A percentile compares a stretch with the other conserved stretches of the same genome.
phyloP scores from a whole-genome alignment of 371 early-diverging fungal species.

The Aphelidium insulamus region DNA sequence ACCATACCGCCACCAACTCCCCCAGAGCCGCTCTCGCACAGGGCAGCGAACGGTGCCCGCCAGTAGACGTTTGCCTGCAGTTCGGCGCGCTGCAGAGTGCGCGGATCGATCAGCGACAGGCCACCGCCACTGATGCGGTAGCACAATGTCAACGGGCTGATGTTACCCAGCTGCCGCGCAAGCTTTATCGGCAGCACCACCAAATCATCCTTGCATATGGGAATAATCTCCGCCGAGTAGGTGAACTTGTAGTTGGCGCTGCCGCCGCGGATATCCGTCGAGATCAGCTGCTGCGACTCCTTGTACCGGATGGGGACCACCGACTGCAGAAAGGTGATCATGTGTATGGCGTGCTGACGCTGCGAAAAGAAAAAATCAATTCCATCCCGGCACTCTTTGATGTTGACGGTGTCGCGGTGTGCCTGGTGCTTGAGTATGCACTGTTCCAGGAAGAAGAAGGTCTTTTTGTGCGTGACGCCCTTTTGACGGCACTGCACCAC shows the following conservation, averaged over 20 bases:
- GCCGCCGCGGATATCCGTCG: constrained; percentile 82
- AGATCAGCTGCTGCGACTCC: constrained; percentile 87
- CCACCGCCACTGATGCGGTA: constrained; percentile 66
- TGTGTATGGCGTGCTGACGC: constrained; percentile 76
- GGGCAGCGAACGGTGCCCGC: constrained; percentile 50
- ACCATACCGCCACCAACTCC: too few species aligned
- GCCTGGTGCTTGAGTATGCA: constrained; percentile 93
- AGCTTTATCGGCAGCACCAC: constrained; percentile 66
- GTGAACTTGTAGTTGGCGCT: constrained; percentile 93
- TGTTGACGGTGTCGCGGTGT: constrained; percentile 90
- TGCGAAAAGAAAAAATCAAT: constrained; percentile 95
- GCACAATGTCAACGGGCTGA: constrained; percentile 58
- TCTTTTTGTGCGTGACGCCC: constrained; percentile 76
- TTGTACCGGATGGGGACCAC: constrained; percentile 73
- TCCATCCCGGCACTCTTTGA: constrained; percentile 93
- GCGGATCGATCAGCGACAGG: constrained; percentile 62
- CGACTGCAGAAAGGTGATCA: constrained; percentile 82
- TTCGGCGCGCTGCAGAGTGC: constrained; percentile 51
- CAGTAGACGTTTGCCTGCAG: constrained; percentile 51
- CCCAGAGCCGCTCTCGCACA: constrained; percentile 40
- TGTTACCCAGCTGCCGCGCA: constrained; percentile 61
- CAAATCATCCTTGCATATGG: constrained; percentile 95
- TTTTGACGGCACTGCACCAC: constrained; percentile 98
- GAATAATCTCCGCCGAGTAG: constrained; percentile 85
- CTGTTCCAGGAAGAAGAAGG: constrained; percentile 96